phyloP scores from a whole-genome alignment of 352 stramenopile genomes.

The Labyrinthula sp. region DNA sequence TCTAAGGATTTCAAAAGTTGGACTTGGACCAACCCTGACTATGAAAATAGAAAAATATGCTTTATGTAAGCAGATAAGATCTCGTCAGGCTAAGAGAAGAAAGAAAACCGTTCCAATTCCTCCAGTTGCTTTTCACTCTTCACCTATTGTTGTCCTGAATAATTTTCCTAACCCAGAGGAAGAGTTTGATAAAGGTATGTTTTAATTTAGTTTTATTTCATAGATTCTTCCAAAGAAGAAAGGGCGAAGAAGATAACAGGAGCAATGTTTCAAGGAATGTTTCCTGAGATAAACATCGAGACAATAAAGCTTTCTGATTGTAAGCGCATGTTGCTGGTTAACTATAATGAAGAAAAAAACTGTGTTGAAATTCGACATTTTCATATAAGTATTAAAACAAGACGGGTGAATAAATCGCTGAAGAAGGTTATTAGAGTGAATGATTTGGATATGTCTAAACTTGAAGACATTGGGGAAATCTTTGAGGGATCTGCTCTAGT shows the following conservation, averaged over 20 bases:
- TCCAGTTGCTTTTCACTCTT: constrained; percentile 56
- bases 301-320: constrained; percentile 79
- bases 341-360: constrained; percentile 72
- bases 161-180: constrained; percentile 97
- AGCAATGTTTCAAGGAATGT: constrained; percentile 97
- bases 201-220: no score
- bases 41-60: constrained; percentile 59
- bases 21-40: constrained; percentile 52
- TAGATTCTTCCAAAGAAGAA: no score
- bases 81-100: no score
- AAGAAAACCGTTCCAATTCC: constrained; percentile 69
- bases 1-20: constrained; percentile 55
- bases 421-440: constrained; percentile 71
- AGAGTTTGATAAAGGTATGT: constrained; percentile 33
- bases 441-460: constrained; percentile 70
- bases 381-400: constrained; percentile 71
- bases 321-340: constrained; percentile 83
- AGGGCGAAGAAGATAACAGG: constrained; percentile 91
- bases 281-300: constrained; percentile 88
- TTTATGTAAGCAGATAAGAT: constrained; percentile 71
- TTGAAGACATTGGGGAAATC: constrained; percentile 87
- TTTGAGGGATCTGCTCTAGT: constrained; percentile 55
- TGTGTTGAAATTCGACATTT: constrained; percentile 89
- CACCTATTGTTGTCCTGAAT: constrained; percentile 87
- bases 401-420: constrained; percentile 67